Conservation (phyloP, 768 basidiomycete species). For the Tricholomella constricta region DNA sequence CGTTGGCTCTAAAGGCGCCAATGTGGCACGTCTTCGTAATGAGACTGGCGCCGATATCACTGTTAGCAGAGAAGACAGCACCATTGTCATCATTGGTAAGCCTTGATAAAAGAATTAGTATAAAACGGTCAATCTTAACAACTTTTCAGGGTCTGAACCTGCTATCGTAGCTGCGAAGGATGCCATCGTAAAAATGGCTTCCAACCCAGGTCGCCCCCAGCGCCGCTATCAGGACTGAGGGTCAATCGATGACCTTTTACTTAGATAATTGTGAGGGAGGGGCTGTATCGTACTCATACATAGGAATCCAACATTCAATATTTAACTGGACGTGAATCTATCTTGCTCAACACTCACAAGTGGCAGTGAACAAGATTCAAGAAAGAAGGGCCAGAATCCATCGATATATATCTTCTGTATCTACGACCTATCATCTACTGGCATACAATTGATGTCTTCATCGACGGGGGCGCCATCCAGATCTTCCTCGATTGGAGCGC, state of each 20-base stretch:
- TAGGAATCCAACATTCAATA: constrained; percentile 1
- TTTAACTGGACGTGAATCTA: too few species aligned
- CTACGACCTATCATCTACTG: constrained; percentile 19
- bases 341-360: too few species aligned
- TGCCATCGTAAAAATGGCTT: constrained; percentile 65
- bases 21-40: constrained; percentile 81
- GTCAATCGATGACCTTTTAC: neutral
- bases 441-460: constrained; percentile 26
- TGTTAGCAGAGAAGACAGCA: constrained; percentile 84
- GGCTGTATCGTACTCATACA: constrained; percentile 1
- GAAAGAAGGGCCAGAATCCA: too few species aligned
- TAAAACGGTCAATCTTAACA: constrained; percentile 5
- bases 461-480: constrained; percentile 40
- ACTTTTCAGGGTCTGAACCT: constrained; percentile 58
- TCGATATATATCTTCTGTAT: neutral
- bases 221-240: constrained; percentile 40
- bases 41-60: constrained; percentile 93
- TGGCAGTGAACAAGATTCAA: too few species aligned
- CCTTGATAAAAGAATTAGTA: constrained; percentile 8
- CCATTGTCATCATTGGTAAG: constrained; percentile 86
- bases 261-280: neutral
- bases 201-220: constrained; percentile 39
- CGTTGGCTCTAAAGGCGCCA: constrained; percentile 89
- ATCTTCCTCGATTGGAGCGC: constrained; percentile 29
- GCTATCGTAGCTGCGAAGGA: constrained; percentile 75